phyloP scores from a whole-genome alignment of 2,329 filamentous ascomycete genomes.

The Verticillium zaregamsianum region DNA sequence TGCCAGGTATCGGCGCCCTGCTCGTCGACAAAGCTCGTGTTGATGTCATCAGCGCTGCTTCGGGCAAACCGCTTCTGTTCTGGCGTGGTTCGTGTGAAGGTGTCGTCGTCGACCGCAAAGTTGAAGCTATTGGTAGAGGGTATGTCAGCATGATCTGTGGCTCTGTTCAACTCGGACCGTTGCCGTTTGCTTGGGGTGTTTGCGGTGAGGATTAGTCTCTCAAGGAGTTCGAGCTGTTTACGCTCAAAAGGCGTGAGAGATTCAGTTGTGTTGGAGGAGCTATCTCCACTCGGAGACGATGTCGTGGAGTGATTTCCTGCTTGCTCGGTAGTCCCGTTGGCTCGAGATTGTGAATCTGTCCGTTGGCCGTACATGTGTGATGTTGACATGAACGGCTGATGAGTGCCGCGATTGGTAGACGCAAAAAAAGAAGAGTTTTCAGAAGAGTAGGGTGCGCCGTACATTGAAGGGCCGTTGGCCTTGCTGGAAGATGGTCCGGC shows the following conservation, averaged over 20 bases:
- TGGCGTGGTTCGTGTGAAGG: constrained; percentile 29
- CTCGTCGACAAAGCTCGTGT: constrained; percentile 54
- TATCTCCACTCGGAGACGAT: constrained; percentile 13
- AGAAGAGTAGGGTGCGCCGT: constrained; percentile 25
- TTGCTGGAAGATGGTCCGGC: constrained; percentile 13
- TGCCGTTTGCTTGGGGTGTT: constrained; percentile 8
- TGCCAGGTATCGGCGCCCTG: constrained; percentile 41
- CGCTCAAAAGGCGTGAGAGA: constrained; percentile 33
- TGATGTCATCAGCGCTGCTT: constrained; percentile 56
- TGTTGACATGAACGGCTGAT: not conserved
- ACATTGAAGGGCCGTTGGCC: constrained; percentile 40
- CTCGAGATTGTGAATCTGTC: not conserved
- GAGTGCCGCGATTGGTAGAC: not conserved
- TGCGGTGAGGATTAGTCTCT: constrained; percentile 29
- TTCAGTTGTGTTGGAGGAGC: constrained; percentile 8
- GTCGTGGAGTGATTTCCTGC: not conserved
- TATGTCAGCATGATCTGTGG: constrained; percentile 25
- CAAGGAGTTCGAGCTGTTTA: constrained; percentile 32
- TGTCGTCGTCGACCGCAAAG: constrained; percentile 40
- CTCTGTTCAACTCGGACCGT: not conserved
- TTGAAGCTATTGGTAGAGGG: constrained; percentile 42
- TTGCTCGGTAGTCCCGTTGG: not conserved
- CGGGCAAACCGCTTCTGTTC: constrained; percentile 38
- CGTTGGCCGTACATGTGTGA: not conserved
- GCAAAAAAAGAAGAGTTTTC: constrained; percentile 9